Percentiles rank a stretch among this genome's conserved stretches.
Evolutionary conservation across 305 asterid genomes (phyloP).

Genomic region (Rubia tinctorum): DNA sequence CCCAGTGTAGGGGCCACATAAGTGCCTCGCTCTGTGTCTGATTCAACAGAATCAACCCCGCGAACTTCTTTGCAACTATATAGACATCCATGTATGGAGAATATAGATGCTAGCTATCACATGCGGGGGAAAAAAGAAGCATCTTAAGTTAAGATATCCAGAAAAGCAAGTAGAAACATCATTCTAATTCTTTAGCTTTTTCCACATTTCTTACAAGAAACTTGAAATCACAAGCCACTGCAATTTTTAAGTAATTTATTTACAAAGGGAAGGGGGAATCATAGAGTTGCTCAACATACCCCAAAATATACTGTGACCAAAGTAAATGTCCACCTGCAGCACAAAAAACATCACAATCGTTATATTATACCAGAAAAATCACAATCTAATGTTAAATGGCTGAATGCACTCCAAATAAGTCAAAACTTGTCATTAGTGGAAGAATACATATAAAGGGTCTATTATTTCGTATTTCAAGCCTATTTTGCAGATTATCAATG

Average conservation of each 20-base stretch:
- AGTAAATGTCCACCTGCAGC: conserved; percentile 88
- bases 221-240: background rate
- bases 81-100: conserved; percentile 59
- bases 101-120: conserved; percentile 57
- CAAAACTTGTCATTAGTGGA: background rate
- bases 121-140: conserved; percentile 16
- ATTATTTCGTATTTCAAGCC: background rate
- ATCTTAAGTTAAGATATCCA: background rate
- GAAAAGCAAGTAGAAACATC: background rate
- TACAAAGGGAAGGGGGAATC: conserved; percentile 7
- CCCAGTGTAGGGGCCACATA: conserved; percentile 37
- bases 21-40: conserved; percentile 48
- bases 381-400: background rate
- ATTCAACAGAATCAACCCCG: conserved; percentile 21
- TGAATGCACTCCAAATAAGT: background rate
- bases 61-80: conserved; percentile 25
- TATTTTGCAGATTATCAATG: background rate
- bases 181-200: background rate
- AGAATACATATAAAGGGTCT: background rate
- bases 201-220: background rate
- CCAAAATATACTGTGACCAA: conserved; percentile 77
- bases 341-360: conserved; percentile 29
- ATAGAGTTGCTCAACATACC: conserved; percentile 52
- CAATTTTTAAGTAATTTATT: background rate
- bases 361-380: background rate